phyloP scores from a whole-genome alignment of 139 green algal genomes.

The Chlamydomonas schloesseri region DNA sequence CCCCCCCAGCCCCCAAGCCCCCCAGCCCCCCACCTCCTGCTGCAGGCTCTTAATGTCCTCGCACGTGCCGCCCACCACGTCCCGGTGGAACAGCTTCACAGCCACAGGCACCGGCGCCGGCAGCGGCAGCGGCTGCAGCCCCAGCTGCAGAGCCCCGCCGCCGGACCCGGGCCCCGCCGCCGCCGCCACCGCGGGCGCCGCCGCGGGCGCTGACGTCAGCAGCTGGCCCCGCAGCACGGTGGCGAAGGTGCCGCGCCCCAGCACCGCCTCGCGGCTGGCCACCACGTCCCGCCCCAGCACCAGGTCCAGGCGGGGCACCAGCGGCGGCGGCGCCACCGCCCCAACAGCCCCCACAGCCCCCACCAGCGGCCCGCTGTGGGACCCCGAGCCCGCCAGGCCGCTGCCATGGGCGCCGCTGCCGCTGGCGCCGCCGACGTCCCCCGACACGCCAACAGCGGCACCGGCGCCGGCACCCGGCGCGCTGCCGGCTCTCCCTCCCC shows the following conservation, averaged over 20 bases:
- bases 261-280: background rate
- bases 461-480: too few species aligned
- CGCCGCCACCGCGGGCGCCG: background rate
- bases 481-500: too few species aligned
- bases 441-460: too few species aligned
- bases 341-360: too few species aligned
- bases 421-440: too few species aligned
- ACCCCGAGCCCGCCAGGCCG: too few species aligned
- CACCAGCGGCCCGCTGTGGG: too few species aligned
- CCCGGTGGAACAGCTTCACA: conserved; percentile 34
- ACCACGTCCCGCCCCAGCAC: conserved; percentile 28
- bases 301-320: background rate
- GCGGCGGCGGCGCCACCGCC: too few species aligned
- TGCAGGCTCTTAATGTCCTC: conserved; percentile 7
- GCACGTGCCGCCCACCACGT: conserved; percentile 6
- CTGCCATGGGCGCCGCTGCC: too few species aligned
- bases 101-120: background rate
- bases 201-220: too few species aligned
- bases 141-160: background rate
- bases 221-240: conserved; percentile 9
- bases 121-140: background rate
- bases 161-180: background rate
- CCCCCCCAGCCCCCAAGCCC: too few species aligned
- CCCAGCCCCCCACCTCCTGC: background rate
- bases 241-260: conserved; percentile 23